These are phyloP conservation scores for Volvox africanus DNA, from an alignment of 139 green algal genomes.

Conservation along the genomic window DNA sequence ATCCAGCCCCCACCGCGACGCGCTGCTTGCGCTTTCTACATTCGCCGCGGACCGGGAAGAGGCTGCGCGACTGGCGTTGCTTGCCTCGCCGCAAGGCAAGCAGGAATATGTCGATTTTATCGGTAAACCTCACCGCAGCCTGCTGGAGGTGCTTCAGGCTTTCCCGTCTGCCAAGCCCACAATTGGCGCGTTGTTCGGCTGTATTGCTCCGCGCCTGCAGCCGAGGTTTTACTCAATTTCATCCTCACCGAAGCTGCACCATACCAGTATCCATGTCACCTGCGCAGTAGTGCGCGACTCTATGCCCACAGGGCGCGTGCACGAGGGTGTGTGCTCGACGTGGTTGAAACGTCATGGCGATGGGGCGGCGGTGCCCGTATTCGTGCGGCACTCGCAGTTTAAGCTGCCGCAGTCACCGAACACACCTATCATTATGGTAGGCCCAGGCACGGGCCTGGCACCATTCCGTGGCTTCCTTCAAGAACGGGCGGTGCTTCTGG, in stretches of 20 bases:
- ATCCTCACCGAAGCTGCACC: slow-evolving; percentile 75
- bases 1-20: slow-evolving; percentile 78
- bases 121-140: slow-evolving; percentile 63
- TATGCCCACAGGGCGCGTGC: slow-evolving; percentile 80
- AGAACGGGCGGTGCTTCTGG: slow-evolving; percentile 72
- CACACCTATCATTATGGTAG: slow-evolving; percentile 95
- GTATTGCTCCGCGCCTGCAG: slow-evolving; percentile 86
- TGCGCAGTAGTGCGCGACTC: slow-evolving; percentile 78
- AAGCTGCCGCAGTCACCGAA: slow-evolving; percentile 80
- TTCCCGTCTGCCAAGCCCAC: slow-evolving; percentile 86
- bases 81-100: slow-evolving; percentile 80
- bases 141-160: slow-evolving; percentile 86
- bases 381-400: slow-evolving; percentile 91
- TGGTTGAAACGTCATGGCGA: slow-evolving; percentile 63
- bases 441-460: slow-evolving; percentile 95
- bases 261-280: slow-evolving; percentile 84
- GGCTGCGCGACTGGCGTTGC: slow-evolving; percentile 67
- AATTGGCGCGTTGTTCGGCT: slow-evolving; percentile 92
- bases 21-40: slow-evolving; percentile 81
- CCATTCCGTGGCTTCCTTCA: slow-evolving; percentile 98
- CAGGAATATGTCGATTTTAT: slow-evolving; percentile 80
- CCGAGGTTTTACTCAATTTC: slow-evolving; percentile 94
- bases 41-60: slow-evolving; percentile 70
- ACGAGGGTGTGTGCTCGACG: slow-evolving; percentile 83
- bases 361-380: slow-evolving; percentile 73